Percentiles rank a stretch among this genome's conserved stretches.
Evolutionary conservation across 1,284 basidiomycete genomes (phyloP).

Genomic region (Blastosporella zonata): DNA sequence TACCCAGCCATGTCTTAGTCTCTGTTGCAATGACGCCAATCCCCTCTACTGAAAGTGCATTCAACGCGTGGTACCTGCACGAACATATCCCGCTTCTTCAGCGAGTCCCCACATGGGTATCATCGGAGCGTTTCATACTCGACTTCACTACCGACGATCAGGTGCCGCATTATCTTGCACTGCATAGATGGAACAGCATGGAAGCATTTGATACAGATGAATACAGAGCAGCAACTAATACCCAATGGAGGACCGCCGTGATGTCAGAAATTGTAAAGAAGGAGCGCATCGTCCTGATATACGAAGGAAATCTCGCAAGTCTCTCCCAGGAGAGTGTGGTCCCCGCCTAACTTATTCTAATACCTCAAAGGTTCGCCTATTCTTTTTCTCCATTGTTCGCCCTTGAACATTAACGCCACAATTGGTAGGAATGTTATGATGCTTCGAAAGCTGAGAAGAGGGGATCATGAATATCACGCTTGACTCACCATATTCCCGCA

Average conservation of each 20-base stretch:
- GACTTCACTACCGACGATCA: slow-evolving; percentile 9
- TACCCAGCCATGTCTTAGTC: slow-evolving; percentile 18
- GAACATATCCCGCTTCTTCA: slow-evolving; percentile 32
- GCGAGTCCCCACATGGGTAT: slow-evolving; percentile 27
- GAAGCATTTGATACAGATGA: slow-evolving; percentile 24
- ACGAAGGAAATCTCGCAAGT: slow-evolving; percentile 9
- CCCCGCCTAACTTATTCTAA: neutral
- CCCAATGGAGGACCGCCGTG: slow-evolving; percentile 29
- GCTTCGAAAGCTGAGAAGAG: slow-evolving; percentile 14
- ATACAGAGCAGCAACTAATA: slow-evolving; percentile 28
- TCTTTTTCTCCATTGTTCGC: slow-evolving; percentile 14
- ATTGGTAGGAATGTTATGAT: slow-evolving; percentile 25
- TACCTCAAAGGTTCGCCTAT: slow-evolving; percentile 13
- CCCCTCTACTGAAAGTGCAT: slow-evolving; percentile 20
- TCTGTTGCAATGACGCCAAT: slow-evolving; percentile 27
- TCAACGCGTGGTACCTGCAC: slow-evolving; percentile 31
- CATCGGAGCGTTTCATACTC: slow-evolving; percentile 27
- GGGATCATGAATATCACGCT: neutral
- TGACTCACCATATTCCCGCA: slow-evolving; percentile 27
- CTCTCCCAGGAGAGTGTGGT: neutral
- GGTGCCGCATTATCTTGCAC: slow-evolving; percentile 27
- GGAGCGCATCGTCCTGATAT: slow-evolving; percentile 14
- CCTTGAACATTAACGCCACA: slow-evolving; percentile 15
- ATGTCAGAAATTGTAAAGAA: slow-evolving; percentile 18
- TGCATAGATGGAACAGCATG: slow-evolving; percentile 25